These are phyloP conservation scores for Senna tora DNA, from an alignment of 306 rosid genomes.

Conservation along the genomic window DNA sequence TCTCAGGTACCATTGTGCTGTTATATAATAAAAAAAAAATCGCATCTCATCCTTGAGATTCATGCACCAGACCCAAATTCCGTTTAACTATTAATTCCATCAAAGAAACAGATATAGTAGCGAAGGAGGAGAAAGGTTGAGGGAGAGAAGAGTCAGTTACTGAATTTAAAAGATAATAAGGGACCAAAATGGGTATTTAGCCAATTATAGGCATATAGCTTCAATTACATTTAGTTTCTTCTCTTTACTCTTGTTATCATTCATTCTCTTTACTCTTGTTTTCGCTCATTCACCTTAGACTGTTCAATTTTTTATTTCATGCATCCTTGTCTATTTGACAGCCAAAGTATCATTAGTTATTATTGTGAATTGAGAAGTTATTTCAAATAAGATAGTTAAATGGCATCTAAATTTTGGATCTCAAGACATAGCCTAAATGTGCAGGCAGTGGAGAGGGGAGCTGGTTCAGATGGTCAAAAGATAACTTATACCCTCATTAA, in stretches of 20 bases:
- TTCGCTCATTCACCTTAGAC: background rate
- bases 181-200: no score
- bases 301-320: background rate
- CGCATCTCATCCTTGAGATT: no score
- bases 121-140: no score
- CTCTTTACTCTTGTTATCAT: background rate
- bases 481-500: conserved; percentile 81
- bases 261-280: background rate
- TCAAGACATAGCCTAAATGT: conserved; percentile 33
- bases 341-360: background rate
- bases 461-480: conserved; percentile 97
- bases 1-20: no score
- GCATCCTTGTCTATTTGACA: background rate
- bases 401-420: conserved; percentile 8
- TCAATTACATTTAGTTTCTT: background rate
- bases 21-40: no score
- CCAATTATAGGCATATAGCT: background rate
- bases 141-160: no score
- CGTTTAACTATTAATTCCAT: no score
- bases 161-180: no score
- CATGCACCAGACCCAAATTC: no score
- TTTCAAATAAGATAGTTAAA: background rate
- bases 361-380: background rate
- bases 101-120: no score
- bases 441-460: conserved; percentile 97